Base-by-base conservation (phyloP, 2,329 filamentous ascomycete genomes). In the Penicillium sp. region DNA sequence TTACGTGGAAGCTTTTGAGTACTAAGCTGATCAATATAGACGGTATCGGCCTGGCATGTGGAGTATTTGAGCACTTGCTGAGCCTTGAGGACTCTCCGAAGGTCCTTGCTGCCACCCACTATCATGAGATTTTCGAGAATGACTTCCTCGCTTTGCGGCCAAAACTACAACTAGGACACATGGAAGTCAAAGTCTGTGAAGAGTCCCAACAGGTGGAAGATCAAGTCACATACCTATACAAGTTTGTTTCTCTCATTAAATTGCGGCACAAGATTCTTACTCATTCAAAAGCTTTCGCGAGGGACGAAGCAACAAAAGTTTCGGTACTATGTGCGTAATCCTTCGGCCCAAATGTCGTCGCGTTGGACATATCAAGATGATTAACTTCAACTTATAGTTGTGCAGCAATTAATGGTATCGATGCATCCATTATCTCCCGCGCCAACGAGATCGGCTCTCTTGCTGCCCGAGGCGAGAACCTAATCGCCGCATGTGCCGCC, bases 331-430 rank as follows among this genome's bases (percentile, higher is more conserved):
- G 74, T 84, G 72, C 55, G 54, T 14, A 72, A 60, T 19, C 44
- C 42, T 27, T 24, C 9, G 11, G 10, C 29, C 16, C 16, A 19
- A n/a, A 13, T 7, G 1, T 16, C 13, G 26, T 9, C 13, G 16
- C 16, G 10, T 7, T 37, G 22, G 19, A 43, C 64, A 37, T 13
- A 19, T 19, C n/a, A 3, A 10, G 44, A 11, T 65, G 44, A 29
- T 33, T 26, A 19, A 21, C 37, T 33, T 24, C 24, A 33, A 9
- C 9, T 58, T 11, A 47, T 58, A 84, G 81, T 52, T 98, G 95
- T 69, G 95, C 95, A 27, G 87, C 87, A 3, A 84, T 96, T 73
- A 97, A 96, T 66, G 93, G 93, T 1, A 86, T 99, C 14, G 87
- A 91, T 29, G 68, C 76, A 19, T 80, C 82, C 5, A 84, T 98